These are phyloP conservation scores for Talaromyces sp. DNA, from an alignment of 2,329 filamentous ascomycete genomes.

Conservation along the genomic window DNA sequence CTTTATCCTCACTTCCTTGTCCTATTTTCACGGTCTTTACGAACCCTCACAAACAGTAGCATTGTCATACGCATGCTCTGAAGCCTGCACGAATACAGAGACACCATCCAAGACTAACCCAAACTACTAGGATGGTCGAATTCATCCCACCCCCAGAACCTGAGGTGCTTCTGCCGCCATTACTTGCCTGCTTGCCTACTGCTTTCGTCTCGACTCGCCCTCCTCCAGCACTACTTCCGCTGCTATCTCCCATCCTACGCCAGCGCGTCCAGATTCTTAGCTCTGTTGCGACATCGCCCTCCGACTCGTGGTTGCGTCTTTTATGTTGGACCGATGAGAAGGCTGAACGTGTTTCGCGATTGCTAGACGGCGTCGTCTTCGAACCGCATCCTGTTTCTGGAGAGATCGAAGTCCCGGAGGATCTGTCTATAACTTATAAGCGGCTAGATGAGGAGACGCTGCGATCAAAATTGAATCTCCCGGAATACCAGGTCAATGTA, in stretches of 20 bases:
- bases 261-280: constrained; percentile 59
- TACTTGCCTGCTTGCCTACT: constrained; percentile 62
- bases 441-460: constrained; percentile 61
- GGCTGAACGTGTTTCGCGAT: constrained; percentile 51
- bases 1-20: neutral
- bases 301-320: constrained; percentile 56
- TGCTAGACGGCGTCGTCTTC: constrained; percentile 54
- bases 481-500: constrained; percentile 54
- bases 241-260: constrained; percentile 61
- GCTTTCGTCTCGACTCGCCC: constrained; percentile 58
- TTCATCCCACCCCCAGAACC: constrained; percentile 55
- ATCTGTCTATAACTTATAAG: constrained; percentile 54
- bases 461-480: constrained; percentile 52
- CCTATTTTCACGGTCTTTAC: neutral
- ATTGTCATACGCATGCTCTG: neutral
- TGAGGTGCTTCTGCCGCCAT: constrained; percentile 56
- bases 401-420: constrained; percentile 60
- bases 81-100: neutral
- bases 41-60: neutral
- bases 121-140: constrained; percentile 48
- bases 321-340: constrained; percentile 57
- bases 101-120: neutral
- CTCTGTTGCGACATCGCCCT: constrained; percentile 39
- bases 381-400: constrained; percentile 64
- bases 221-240: constrained; percentile 58